Evolutionary conservation across 2,329 filamentous ascomycete species (phyloP).

Genomic region (Verticillium nubilum): DNA sequence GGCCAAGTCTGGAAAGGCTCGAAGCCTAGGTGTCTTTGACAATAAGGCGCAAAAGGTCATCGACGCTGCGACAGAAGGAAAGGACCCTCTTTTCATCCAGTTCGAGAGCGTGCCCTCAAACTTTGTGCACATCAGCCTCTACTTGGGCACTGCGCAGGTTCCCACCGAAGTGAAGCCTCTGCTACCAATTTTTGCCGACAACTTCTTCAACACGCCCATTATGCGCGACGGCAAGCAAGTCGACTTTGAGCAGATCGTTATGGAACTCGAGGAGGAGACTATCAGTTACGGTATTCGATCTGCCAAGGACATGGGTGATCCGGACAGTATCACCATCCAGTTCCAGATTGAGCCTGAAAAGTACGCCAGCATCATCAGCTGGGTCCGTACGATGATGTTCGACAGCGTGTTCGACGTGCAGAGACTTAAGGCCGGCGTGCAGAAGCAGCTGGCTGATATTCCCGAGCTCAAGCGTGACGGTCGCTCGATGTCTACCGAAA

Average conservation of each 20-base stretch:
- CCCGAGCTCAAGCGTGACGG: constrained; percentile 89
- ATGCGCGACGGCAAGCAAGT: constrained; percentile 68
- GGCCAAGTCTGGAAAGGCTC: constrained; percentile 74
- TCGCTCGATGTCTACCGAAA: constrained; percentile 56
- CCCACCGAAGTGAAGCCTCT: constrained; percentile 82
- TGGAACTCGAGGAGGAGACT: constrained; percentile 85
- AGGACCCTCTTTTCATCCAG: constrained; percentile 82
- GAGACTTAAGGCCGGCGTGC: constrained; percentile 58
- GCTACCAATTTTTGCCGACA: constrained; percentile 77
- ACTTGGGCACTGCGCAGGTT: constrained; percentile 72
- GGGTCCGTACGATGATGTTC: constrained; percentile 82
- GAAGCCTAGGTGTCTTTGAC: constrained; percentile 59
- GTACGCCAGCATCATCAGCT: constrained; percentile 74
- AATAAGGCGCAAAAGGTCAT: constrained; percentile 72
- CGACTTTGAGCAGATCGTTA: constrained; percentile 88
- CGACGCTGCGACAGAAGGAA: constrained; percentile 55
- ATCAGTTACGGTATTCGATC: constrained; percentile 73
- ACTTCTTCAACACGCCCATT: constrained; percentile 93
- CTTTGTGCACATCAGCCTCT: constrained; percentile 80
- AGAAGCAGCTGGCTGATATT: constrained; percentile 84
- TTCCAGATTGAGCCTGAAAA: constrained; percentile 87
- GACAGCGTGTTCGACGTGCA: constrained; percentile 79
- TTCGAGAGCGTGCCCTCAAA: constrained; percentile 92
- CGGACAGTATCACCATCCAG: constrained; percentile 74
- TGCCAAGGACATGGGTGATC: constrained; percentile 65